A percentile compares a stretch with the other conserved stretches of the same genome.
Evolutionary conservation across 805 yeast species (phyloP).

Genomic region (Wickerhamiella kurtzmanii): DNA sequence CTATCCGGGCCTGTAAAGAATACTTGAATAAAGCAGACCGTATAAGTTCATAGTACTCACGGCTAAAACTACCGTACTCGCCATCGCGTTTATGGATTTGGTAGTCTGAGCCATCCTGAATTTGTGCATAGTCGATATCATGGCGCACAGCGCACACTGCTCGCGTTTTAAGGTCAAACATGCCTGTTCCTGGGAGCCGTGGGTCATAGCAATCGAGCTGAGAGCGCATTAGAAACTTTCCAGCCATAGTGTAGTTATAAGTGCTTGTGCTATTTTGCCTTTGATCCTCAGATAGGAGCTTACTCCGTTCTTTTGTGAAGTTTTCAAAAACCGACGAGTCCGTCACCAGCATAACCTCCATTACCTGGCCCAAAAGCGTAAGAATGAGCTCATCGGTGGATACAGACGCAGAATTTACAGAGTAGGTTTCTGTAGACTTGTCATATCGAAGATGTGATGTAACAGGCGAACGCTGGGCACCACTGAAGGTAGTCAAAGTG

Average conservation of each 20-base stretch:
- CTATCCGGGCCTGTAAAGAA: slow-evolving; percentile 82
- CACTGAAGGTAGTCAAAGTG: slow-evolving; percentile 26
- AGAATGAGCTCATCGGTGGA: slow-evolving; percentile 54
- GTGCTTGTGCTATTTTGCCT: slow-evolving; percentile 16
- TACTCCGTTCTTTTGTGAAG: slow-evolving; percentile 21
- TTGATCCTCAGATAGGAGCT: slow-evolving; percentile 1
- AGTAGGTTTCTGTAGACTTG: slow-evolving; percentile 32
- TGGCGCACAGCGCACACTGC: slow-evolving; percentile 79
- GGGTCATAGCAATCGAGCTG: slow-evolving; percentile 76
- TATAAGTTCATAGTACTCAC: slow-evolving; percentile 65
- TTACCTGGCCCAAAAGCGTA: slow-evolving; percentile 60
- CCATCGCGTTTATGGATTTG: slow-evolving; percentile 53
- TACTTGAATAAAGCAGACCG: slow-evolving; percentile 71
- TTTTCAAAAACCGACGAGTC: slow-evolving; percentile 38
- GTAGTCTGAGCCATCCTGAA: slow-evolving; percentile 49
- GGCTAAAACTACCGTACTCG: slow-evolving; percentile 60
- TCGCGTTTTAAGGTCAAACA: slow-evolving; percentile 83
- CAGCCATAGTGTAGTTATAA: slow-evolving; percentile 66
- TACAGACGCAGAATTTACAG: slow-evolving; percentile 61
- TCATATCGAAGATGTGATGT: slow-evolving; percentile 42
- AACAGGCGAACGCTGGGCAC: slow-evolving; percentile 39
- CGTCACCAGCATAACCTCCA: slow-evolving; percentile 64
- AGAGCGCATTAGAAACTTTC: slow-evolving; percentile 67
- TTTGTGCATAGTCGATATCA: slow-evolving; percentile 52
- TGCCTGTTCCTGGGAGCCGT: slow-evolving; percentile 76